Evolutionary conservation across 2,329 filamentous ascomycete species (phyloP).

Genomic region (Gaeumannomyces sp.): DNA sequence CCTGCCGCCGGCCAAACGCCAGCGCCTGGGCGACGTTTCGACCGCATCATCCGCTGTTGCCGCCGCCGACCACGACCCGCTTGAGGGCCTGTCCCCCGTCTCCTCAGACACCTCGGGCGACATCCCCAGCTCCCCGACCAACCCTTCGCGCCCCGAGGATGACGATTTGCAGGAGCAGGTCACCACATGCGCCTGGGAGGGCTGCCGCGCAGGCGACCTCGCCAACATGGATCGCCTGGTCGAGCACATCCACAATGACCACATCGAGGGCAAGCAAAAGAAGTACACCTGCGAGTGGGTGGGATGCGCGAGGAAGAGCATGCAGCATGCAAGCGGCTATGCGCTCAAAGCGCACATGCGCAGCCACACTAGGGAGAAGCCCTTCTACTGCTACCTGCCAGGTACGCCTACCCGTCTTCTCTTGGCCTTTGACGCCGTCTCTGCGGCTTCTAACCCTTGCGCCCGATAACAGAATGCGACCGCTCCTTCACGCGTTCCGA

Average conservation of each 20-base stretch:
- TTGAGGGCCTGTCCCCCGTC: slow-evolving; percentile 62
- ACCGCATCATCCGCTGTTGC: slow-evolving; percentile 39
- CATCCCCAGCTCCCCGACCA: slow-evolving; percentile 55
- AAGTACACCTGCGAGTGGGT: slow-evolving; percentile 99
- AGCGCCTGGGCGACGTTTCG: slow-evolving; percentile 34
- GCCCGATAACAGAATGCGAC: slow-evolving; percentile 69
- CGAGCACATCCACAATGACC: slow-evolving; percentile 82
- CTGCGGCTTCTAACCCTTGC: slow-evolving; percentile 15
- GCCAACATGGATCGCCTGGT: slow-evolving; percentile 77
- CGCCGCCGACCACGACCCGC: slow-evolving; percentile 38
- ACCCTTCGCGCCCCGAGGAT: slow-evolving; percentile 61
- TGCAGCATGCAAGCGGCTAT: slow-evolving; percentile 91
- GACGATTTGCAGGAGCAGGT: slow-evolving; percentile 74
- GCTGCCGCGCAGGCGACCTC: slow-evolving; percentile 63
- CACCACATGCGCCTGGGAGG: slow-evolving; percentile 72
- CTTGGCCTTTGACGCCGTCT: background rate
- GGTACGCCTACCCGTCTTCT: slow-evolving; percentile 46
- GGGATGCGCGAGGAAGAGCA: slow-evolving; percentile 80
- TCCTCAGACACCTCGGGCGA: slow-evolving; percentile 89
- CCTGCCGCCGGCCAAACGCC: slow-evolving; percentile 39
- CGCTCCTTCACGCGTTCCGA: slow-evolving; percentile 94
- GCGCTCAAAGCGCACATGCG: slow-evolving; percentile 95
- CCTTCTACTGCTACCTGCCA: slow-evolving; percentile 91
- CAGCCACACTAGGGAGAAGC: slow-evolving; percentile 96
- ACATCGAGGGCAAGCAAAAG: slow-evolving; percentile 89